Evolutionary conservation across 192 early-diverging fungal genomes (phyloP).

Genomic region (Coemansia sp.): DNA sequence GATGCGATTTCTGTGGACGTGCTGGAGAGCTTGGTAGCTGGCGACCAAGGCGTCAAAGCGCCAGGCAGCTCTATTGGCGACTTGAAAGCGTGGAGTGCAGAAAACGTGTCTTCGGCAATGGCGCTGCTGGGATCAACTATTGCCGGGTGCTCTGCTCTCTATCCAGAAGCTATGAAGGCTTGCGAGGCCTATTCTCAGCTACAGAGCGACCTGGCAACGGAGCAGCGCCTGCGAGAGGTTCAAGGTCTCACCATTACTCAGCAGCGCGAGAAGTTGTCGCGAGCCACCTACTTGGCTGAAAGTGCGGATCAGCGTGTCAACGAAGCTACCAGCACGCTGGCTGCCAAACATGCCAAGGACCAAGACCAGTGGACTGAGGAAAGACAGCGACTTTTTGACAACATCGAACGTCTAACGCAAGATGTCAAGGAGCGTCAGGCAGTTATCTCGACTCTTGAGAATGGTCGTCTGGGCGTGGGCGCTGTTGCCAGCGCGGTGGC

Average conservation of each 20-base stretch:
- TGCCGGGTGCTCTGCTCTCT: constrained; percentile 16
- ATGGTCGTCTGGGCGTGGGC: neutral
- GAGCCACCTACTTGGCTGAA: constrained; percentile 19
- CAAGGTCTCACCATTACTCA: constrained; percentile 45
- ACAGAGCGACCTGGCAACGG: constrained; percentile 31
- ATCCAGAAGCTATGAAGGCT: constrained; percentile 19
- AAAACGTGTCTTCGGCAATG: constrained; percentile 19
- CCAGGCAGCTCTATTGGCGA: neutral
- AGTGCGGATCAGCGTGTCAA: constrained; percentile 37
- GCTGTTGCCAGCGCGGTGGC: neutral
- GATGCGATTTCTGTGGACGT: constrained; percentile 9
- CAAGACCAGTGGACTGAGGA: constrained; percentile 29
- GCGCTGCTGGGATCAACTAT: constrained; percentile 18
- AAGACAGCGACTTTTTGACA: constrained; percentile 44
- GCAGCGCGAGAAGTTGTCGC: constrained; percentile 42
- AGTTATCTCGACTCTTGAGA: neutral
- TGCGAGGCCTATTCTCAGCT: constrained; percentile 19
- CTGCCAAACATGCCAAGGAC: constrained; percentile 17
- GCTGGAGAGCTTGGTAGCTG: constrained; percentile 1
- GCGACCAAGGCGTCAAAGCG: neutral
- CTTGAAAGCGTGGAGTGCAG: constrained; percentile 6
- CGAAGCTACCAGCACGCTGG: constrained; percentile 23
- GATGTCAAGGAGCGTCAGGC: constrained; percentile 22
- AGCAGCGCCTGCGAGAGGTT: constrained; percentile 46
- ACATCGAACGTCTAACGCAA: constrained; percentile 36